Evolutionary conservation across 306 rosid genomes (phyloP).

Genomic region (Malus fusca): DNA sequence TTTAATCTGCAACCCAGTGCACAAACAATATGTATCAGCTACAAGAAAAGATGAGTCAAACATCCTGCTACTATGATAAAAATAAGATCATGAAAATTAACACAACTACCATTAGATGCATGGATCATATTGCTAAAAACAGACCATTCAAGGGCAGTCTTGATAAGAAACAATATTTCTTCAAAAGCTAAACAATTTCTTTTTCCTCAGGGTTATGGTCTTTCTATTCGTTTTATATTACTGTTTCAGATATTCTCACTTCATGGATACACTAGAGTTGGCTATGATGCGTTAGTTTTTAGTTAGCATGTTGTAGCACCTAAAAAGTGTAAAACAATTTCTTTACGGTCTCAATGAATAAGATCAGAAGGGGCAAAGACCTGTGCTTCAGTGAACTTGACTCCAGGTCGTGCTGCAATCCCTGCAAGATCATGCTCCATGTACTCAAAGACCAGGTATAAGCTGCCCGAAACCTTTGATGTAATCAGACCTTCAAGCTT

Average conservation of each 20-base stretch:
- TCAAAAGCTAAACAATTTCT: not conserved
- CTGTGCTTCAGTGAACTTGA: conserved; percentile 69
- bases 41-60: not conserved
- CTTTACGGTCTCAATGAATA: not conserved
- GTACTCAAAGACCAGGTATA: conserved; percentile 77
- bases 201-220: not conserved
- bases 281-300: no score
- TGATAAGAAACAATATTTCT: not conserved
- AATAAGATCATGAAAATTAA: not conserved
- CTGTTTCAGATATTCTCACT: not conserved
- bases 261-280: not conserved
- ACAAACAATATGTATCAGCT: not conserved
- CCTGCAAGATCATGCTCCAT: conserved; percentile 93
- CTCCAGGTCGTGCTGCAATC: conserved; percentile 46
- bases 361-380: conserved; percentile 23
- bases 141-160: not conserved
- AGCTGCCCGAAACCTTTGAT: conserved; percentile 73
- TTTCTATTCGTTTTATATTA: not conserved
- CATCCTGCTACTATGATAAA: not conserved
- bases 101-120: not conserved
- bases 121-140: not conserved
- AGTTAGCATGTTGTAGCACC: no score
- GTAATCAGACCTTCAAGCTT: conserved; percentile 85
- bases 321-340: not conserved
- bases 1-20: conserved; percentile 49